Percentiles rank a stretch among this genome's conserved stretches.
These are phyloP conservation scores for Rhipidocladum racemiflorum DNA, from an alignment of 176 grass and related monocot genomes.

Conservation along the genomic window DNA sequence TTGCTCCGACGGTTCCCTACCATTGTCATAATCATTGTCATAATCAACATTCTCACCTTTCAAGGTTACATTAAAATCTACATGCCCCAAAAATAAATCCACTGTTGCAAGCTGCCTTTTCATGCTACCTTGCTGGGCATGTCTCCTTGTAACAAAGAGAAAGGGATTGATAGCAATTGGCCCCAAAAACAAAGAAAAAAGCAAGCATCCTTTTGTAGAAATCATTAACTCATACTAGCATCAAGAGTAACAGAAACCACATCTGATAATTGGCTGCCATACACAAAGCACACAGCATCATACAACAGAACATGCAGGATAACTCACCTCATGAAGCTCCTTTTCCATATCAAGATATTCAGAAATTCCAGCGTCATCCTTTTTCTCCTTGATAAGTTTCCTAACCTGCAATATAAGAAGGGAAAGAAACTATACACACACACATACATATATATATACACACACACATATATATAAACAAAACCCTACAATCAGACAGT, in stretches of 20 bases:
- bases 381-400: constrained; percentile 69
- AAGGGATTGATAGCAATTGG: constrained; percentile 48
- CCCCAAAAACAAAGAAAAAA: constrained; percentile 31
- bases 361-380: constrained; percentile 59
- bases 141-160: constrained; percentile 71
- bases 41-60: constrained; percentile 70
- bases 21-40: too few relatives aligned
- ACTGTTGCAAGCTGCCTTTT: constrained; percentile 50
- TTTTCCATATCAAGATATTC: constrained; percentile 94
- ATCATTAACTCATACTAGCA: constrained; percentile 15
- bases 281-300: constrained; percentile 5
- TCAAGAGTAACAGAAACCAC: not conserved
- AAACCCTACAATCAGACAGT: constrained; percentile 34
- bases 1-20: constrained; percentile 48
- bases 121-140: constrained; percentile 62
- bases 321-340: constrained; percentile 84
- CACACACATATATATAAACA: too few relatives aligned
- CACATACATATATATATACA: too few relatives aligned
- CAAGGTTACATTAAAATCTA: constrained; percentile 55
- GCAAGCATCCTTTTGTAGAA: constrained; percentile 31
- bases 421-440: too few relatives aligned
- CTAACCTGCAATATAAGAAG: constrained; percentile 52
- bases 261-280: not conserved
- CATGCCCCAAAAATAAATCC: constrained; percentile 55
- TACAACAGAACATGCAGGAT: not conserved